Base-by-base conservation (phyloP, 495 filamentous ascomycete genomes). In the Trichoderma reesei region DNA sequence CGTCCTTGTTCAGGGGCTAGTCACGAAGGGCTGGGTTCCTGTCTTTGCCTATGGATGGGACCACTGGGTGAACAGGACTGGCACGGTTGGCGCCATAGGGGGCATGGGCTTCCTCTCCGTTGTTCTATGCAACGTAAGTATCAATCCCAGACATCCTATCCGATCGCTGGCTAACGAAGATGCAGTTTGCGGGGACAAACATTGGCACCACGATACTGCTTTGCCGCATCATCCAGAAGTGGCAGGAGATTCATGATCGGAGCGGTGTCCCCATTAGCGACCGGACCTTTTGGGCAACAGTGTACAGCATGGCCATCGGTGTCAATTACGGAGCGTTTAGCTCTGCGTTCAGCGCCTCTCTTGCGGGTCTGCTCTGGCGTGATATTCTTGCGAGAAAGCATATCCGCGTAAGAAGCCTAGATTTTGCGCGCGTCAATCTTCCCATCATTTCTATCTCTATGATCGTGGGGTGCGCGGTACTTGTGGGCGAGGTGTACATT, bases 281-380 rank as follows among this genome's bases (percentile, higher is more conserved):
- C 46, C 77, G 85, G 34, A 86, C 80, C 0, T 86, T 87, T 71
- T 88, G 84, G 84, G 86, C 81, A 1, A 83, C 86, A 1, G 77
- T 88, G 0, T 89, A 88, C 70, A 80, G 77, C 72, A 86, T 88
- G 84, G 86, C 86, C 0, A 69, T 89, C 6, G 85, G 85, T 20
- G 83, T 88, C 67, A 88, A 89, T 72, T 88, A 80, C 65, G 86
- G 86, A 51, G 86, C 86, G 14, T 89, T 88, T 69, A 86, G 84
- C 72, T 81, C 81, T 2, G 83, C 85, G 0, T 86, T 89, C 69
- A 86, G 82, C 66, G 86, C 85, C 8, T 86, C 85, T 8, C 73
- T 89, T 20, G 86, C 86, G 54, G 86, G 86, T 3, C 72, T 89
- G 13, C 73, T 88, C 5, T 89, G 86, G 86, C 76, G 85, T 3